Conservation (phyloP, 2,329 filamentous ascomycete species). For the Dryadomyces quercivorus region DNA sequence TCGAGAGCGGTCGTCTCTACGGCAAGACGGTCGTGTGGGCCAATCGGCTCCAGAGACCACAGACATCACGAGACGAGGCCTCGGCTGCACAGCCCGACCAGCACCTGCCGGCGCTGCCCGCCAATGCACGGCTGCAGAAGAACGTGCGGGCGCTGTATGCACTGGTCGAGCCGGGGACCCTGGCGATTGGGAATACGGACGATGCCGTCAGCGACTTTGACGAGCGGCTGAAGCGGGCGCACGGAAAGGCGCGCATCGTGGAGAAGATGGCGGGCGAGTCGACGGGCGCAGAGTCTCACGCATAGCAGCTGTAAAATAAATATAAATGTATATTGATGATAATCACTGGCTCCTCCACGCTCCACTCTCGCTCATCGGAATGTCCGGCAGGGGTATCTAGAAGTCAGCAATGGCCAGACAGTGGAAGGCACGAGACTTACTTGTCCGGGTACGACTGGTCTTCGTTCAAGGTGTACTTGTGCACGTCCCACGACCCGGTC, state of each 20-base stretch:
- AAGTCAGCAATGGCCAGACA: constrained; percentile 6
- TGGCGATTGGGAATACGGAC: constrained; percentile 74
- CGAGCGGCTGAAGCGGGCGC: constrained; percentile 71
- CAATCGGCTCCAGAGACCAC: constrained; percentile 39
- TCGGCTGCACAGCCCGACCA: neutral
- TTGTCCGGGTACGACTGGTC: constrained; percentile 59
- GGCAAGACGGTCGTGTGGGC: constrained; percentile 77
- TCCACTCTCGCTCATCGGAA: constrained; percentile 35
- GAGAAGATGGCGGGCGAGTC: constrained; percentile 50
- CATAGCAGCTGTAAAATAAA: neutral
- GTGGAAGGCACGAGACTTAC: constrained; percentile 38
- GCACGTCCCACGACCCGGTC: constrained; percentile 47
- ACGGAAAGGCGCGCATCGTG: constrained; percentile 74
- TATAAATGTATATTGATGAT: constrained; percentile 13
- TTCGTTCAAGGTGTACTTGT: constrained; percentile 52
- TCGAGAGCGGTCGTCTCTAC: constrained; percentile 66
- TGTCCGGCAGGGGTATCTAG: constrained; percentile 51
- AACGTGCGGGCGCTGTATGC: constrained; percentile 66
- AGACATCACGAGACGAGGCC: neutral
- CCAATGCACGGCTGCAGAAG: constrained; percentile 57
- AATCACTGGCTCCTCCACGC: no score
- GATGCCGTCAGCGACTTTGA: constrained; percentile 87
- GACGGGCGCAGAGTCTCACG: neutral
- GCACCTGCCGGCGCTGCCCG: constrained; percentile 30
- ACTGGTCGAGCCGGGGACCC: constrained; percentile 63